Evolutionary conservation across 306 rosid species (phyloP), one percentile per base, ranked within the genome.

Genomic region (Cicer cuneatum): DNA sequence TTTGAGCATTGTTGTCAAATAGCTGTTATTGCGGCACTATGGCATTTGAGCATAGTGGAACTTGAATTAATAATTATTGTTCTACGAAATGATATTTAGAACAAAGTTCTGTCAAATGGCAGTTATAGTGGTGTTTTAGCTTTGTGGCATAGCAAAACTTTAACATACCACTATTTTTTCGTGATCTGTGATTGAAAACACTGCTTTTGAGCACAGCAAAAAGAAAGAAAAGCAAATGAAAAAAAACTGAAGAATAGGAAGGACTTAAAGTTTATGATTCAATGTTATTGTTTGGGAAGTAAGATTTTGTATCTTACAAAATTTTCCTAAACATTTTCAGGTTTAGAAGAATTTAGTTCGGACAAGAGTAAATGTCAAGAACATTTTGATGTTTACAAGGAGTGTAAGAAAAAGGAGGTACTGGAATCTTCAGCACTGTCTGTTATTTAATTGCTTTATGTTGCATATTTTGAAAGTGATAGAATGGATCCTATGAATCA

Each of bases 341-440:
- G 98, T 86, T 84, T 93, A 38, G 97, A 93, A 86, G 86, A 88
- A 74, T 78, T 74, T 81, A 65, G 29, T 51, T 78, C 90, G 13
- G 89, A 93, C 76, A 93, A 83, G 86, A 91, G 90, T 82, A 93
- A 91, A 87, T 93, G 98, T 72, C 98, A 89, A 80, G 89, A 85
- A 62, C 97, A 91, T 64, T 93, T 93, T 79, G 92, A 91, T 76
- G 78, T 89, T 69, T 93, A 93, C 88, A 93, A 91, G 88, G 97
- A 89, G 86, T 93, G 98, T 81, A 93, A 93, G 88, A 93, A 91
- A 83, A 89, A 86, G 70, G 98, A 93, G 98, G 98, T 93, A 88
- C 39, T 47, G 35, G 15, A 78, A 72, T 5, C 69, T 49, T 69
- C 72, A 46, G 7, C 78, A 43, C 53, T n/a, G 16, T 38, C 15